phyloP scores from a whole-genome alignment of 2,329 filamentous ascomycete genomes.

The Penicillium sp. region DNA sequence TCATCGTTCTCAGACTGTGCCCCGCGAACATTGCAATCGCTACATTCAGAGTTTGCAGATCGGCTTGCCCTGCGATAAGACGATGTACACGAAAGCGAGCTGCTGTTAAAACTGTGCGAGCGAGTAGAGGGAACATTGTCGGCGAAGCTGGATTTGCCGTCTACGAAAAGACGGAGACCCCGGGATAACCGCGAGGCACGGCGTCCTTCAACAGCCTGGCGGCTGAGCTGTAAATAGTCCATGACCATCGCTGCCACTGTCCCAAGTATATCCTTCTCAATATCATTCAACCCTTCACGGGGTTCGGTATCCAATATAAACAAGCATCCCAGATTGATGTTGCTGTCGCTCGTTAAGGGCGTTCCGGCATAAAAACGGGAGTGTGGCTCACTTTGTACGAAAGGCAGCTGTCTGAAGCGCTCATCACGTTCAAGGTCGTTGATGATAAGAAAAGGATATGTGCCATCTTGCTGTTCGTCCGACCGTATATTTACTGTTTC shows the following conservation, averaged over 20 bases:
- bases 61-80: neutral
- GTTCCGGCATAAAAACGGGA: conserved; percentile 55
- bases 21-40: neutral
- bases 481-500: neutral
- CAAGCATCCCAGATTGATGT: conserved; percentile 36
- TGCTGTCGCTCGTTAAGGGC: conserved; percentile 57
- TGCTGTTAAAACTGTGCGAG: neutral
- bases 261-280: conserved; percentile 10
- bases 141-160: neutral
- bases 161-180: conserved; percentile 13
- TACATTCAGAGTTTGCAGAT: neutral
- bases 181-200: conserved; percentile 7
- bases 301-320: conserved; percentile 12
- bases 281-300: neutral
- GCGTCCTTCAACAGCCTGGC: conserved; percentile 11
- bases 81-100: neutral
- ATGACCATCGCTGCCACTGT: conserved; percentile 11
- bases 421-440: conserved; percentile 37
- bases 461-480: neutral
- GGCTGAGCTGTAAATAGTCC: conserved; percentile 12
- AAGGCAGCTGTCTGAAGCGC: conserved; percentile 33
- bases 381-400: conserved; percentile 39
- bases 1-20: neutral
- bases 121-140: neutral
- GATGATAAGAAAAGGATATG: conserved; percentile 24